phyloP scores from a whole-genome alignment of 306 rosid genomes.

The Dryas octopetala region DNA sequence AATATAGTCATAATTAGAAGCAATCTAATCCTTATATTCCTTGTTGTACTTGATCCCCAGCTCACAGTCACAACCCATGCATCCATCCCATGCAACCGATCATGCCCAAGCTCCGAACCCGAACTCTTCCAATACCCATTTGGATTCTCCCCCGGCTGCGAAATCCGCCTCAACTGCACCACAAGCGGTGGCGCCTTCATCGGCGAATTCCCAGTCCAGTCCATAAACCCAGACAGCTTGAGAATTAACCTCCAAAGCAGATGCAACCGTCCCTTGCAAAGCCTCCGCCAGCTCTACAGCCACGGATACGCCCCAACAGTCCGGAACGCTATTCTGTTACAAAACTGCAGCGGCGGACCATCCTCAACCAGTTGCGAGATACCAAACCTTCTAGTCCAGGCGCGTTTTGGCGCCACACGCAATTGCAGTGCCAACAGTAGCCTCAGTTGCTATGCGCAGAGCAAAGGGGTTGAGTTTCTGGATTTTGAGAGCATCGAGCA shows the following conservation, averaged over 20 bases:
- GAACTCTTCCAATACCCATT: constrained; percentile 48
- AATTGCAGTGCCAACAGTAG: constrained; percentile 39
- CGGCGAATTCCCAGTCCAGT: constrained; percentile 55
- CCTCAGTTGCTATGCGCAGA: constrained; percentile 61
- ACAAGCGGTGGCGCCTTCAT: constrained; percentile 30
- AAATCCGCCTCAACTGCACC: constrained; percentile 59
- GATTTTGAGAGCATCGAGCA: constrained; percentile 9
- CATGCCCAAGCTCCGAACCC: constrained; percentile 38
- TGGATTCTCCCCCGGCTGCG: constrained; percentile 81
- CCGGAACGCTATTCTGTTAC: constrained; percentile 62
- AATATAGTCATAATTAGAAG: too few species aligned
- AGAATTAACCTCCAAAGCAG: constrained; percentile 38
- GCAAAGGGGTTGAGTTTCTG: constrained; percentile 29
- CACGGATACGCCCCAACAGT: constrained; percentile 65
- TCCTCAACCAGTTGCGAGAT: constrained; percentile 42
- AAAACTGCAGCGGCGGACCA: constrained; percentile 36
- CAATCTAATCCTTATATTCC: too few species aligned
- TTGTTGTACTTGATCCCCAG: too few species aligned
- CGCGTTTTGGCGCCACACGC: constrained; percentile 43
- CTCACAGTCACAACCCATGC: too few species aligned
- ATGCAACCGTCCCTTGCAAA: constrained; percentile 54
- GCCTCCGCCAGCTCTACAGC: constrained; percentile 49
- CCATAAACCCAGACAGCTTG: constrained; percentile 37
- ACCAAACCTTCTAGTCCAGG: constrained; percentile 49
- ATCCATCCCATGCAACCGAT: constrained; percentile 1